Conservation (phyloP, 1,284 basidiomycete genomes). For the Microbotryum silenes-acaulis region DNA sequence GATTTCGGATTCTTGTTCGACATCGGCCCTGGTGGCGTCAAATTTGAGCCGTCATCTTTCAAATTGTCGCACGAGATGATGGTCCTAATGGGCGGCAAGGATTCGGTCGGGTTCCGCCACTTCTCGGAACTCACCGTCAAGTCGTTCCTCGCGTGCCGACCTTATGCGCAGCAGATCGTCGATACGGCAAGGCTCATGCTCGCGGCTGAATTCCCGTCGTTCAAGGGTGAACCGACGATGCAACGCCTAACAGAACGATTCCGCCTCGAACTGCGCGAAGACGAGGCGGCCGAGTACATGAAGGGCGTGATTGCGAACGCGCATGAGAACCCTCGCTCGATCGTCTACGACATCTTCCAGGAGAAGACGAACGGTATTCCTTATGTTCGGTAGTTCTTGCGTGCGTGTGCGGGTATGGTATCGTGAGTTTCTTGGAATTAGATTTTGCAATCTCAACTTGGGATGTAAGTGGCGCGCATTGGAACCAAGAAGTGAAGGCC, state of each 20-base stretch:
- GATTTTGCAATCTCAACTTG: too few relatives aligned
- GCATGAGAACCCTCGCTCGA: conserved; percentile 84
- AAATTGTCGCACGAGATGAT: conserved; percentile 99
- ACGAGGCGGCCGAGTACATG: conserved; percentile 90
- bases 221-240: conserved; percentile 92
- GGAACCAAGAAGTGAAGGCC: too few relatives aligned
- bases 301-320: conserved; percentile 81
- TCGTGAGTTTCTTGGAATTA: too few relatives aligned
- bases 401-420: too few relatives aligned
- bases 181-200: conserved; percentile 88
- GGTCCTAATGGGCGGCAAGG: conserved; percentile 87
- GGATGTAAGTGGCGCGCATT: too few relatives aligned
- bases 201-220: conserved; percentile 85
- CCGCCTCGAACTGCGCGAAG: conserved; percentile 69
- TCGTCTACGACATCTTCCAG: conserved; percentile 75
- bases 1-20: conserved; percentile 99
- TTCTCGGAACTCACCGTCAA: conserved; percentile 93
- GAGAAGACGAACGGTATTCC: conserved; percentile 4
- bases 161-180: conserved; percentile 81
- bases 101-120: conserved; percentile 84
- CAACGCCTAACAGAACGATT: conserved; percentile 80
- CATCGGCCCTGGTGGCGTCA: conserved; percentile 71
- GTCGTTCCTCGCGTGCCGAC: conserved; percentile 89
- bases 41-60: conserved; percentile 95
- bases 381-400: not conserved